These are phyloP conservation scores for Monosporascus sp. DNA, from an alignment of 2,329 filamentous ascomycete species.

Conservation along the genomic window DNA sequence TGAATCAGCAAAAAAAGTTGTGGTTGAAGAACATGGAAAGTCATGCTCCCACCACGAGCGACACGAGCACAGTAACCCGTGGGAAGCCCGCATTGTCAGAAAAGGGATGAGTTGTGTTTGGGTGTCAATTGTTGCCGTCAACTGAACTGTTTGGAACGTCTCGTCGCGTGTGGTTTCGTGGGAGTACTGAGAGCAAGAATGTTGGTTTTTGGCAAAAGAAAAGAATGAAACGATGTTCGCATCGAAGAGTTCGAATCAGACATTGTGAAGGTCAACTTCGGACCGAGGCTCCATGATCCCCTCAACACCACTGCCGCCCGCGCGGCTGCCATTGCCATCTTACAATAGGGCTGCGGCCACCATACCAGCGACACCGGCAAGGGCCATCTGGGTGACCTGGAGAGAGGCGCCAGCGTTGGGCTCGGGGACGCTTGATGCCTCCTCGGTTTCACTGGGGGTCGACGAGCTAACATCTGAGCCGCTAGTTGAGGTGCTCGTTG, in stretches of 20 bases:
- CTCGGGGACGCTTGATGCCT: constrained; percentile 30
- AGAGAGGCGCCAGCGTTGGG: constrained; percentile 39
- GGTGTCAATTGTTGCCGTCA: constrained; percentile 17
- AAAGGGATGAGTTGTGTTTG: constrained; percentile 9
- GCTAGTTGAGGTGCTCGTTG: constrained; percentile 8
- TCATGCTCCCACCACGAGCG: not conserved
- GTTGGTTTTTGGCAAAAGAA: constrained; percentile 29
- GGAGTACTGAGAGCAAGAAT: constrained; percentile 20
- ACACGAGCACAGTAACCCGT: constrained; percentile 9
- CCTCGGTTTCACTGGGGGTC: constrained; percentile 23
- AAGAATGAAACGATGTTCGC: constrained; percentile 22
- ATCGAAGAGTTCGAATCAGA: constrained; percentile 18
- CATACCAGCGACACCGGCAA: constrained; percentile 47
- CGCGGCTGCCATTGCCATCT: constrained; percentile 8
- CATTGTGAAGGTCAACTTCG: constrained; percentile 4
- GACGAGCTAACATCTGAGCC: constrained; percentile 7
- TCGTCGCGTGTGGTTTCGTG: constrained; percentile 24
- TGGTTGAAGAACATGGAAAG: constrained; percentile 11
- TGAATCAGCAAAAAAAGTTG: constrained; percentile 16
- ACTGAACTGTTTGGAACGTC: constrained; percentile 18
- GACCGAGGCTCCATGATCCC: not conserved
- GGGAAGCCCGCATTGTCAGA: constrained; percentile 12
- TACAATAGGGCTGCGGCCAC: constrained; percentile 49
- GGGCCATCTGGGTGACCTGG: constrained; percentile 37
- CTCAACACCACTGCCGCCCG: not conserved